Evolutionary conservation across 2,329 filamentous ascomycete genomes (phyloP).

Genomic region (Davidsoniella australis): DNA sequence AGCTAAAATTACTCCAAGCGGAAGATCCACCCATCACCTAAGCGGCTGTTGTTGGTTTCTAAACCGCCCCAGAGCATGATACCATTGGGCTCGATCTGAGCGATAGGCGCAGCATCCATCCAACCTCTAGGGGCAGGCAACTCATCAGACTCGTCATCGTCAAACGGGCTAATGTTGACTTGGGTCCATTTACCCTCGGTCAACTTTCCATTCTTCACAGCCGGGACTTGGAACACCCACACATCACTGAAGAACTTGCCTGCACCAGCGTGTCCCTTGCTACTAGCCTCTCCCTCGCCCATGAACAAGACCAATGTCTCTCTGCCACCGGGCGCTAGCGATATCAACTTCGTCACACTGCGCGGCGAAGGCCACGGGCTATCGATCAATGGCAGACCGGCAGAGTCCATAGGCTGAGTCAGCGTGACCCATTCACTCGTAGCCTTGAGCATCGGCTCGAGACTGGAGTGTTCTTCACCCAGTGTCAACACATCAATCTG

Average conservation of each 20-base stretch:
- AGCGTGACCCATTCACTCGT: conserved; percentile 39
- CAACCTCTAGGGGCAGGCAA: conserved; percentile 38
- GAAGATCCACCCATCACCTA: conserved; percentile 49
- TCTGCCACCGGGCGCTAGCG: conserved; percentile 39
- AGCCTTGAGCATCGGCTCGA: conserved; percentile 33
- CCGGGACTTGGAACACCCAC: conserved; percentile 45
- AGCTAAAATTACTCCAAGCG: conserved; percentile 18
- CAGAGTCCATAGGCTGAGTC: conserved; percentile 19
- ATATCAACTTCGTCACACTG: conserved; percentile 32
- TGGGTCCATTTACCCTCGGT: conserved; percentile 42
- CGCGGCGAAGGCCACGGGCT: conserved; percentile 8
- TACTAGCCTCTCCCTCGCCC: conserved; percentile 36
- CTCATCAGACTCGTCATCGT: conserved; percentile 32
- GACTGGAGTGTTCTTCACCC: conserved; percentile 29
- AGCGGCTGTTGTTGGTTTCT: conserved; percentile 29
- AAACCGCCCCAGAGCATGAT: conserved; percentile 46
- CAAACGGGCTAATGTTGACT: conserved; percentile 30
- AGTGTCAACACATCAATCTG: conserved; percentile 49
- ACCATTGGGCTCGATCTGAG: conserved; percentile 40
- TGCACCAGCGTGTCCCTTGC: conserved; percentile 30
- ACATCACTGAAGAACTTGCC: conserved; percentile 42
- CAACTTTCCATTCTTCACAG: conserved; percentile 30
- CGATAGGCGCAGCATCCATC: conserved; percentile 38
- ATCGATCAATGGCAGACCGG: not conserved
- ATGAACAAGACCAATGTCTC: conserved; percentile 47